A percentile compares a stretch with the other conserved stretches of the same genome.
These are phyloP conservation scores for Wakefieldia striispora DNA, from an alignment of 768 basidiomycete species.

Conservation along the genomic window DNA sequence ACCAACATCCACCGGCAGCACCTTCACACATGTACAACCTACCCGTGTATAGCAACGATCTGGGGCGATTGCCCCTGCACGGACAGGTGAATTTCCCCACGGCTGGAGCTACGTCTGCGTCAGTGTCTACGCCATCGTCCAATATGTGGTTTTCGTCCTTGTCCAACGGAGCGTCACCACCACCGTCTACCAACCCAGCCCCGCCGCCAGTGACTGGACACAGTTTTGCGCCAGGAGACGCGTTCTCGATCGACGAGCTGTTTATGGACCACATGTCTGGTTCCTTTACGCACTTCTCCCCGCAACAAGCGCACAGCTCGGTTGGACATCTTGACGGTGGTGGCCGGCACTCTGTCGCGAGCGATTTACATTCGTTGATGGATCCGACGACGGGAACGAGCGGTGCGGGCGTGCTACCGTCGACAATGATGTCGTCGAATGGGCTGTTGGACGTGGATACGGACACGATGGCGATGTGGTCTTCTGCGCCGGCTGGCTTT, in stretches of 20 bases:
- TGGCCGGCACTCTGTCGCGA: neutral
- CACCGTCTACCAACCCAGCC: neutral
- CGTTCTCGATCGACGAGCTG: constrained; percentile 23
- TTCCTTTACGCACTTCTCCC: constrained; percentile 5
- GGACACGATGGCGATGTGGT: constrained; percentile 62
- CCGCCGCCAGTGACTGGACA: constrained; percentile 2
- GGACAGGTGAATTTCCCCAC: constrained; percentile 22
- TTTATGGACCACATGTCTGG: constrained; percentile 19
- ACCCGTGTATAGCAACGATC: constrained; percentile 56
- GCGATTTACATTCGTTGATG: constrained; percentile 16
- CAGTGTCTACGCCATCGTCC: constrained; percentile 4
- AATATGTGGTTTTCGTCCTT: constrained; percentile 23
- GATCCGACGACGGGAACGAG: constrained; percentile 3
- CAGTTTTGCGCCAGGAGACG: neutral
- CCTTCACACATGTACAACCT: constrained; percentile 33
- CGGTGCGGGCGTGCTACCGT: neutral
- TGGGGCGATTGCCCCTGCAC: constrained; percentile 53
- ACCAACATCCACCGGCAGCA: constrained; percentile 6
- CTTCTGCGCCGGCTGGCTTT: constrained; percentile 54
- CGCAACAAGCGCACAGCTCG: neutral
- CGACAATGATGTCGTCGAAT: constrained; percentile 5
- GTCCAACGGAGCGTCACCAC: neutral
- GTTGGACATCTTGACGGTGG: too few species aligned
- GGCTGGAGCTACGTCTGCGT: neutral
- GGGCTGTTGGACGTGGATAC: constrained; percentile 35